phyloP scores from a whole-genome alignment of 2,329 filamentous ascomycete genomes.

The Amesomyces nigricolor region DNA sequence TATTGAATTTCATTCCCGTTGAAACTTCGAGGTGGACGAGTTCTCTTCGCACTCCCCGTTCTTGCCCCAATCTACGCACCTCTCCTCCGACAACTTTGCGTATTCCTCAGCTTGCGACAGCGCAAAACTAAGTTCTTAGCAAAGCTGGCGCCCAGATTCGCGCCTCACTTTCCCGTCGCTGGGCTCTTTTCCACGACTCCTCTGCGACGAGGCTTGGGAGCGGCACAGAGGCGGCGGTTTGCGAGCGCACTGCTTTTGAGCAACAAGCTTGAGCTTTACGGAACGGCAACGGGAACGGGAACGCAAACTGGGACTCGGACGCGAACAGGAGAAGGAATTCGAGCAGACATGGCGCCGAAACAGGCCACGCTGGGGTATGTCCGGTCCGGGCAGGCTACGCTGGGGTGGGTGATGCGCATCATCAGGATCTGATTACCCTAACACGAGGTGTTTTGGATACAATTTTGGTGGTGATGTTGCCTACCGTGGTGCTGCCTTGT shows the following conservation, averaged over 20 bases:
- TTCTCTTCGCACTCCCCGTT: not conserved
- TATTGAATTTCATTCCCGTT: not conserved
- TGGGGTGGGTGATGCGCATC: conserved; percentile 52
- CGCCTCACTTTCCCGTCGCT: not conserved
- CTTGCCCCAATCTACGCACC: not conserved
- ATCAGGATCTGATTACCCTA: too few relatives aligned
- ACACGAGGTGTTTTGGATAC: not conserved
- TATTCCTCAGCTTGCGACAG: too few relatives aligned
- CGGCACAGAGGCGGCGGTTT: too few relatives aligned
- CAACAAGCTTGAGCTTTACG: not conserved
- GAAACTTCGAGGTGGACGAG: not conserved
- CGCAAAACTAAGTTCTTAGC: not conserved
- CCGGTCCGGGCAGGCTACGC: conserved; percentile 63
- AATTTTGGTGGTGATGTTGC: not conserved
- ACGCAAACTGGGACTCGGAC: too few relatives aligned
- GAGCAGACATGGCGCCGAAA: conserved; percentile 48
- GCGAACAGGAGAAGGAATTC: too few relatives aligned
- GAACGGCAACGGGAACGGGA: not conserved
- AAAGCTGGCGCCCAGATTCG: conserved; percentile 4
- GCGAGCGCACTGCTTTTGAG: too few relatives aligned
- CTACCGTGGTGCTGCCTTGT: not conserved
- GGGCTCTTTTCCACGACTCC: not conserved
- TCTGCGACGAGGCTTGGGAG: too few relatives aligned
- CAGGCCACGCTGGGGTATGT: conserved; percentile 89
- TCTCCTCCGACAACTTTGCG: too few relatives aligned